Base-by-base conservation (phyloP, 352 stramenopile species). In the Phytophthora idaei region DNA sequence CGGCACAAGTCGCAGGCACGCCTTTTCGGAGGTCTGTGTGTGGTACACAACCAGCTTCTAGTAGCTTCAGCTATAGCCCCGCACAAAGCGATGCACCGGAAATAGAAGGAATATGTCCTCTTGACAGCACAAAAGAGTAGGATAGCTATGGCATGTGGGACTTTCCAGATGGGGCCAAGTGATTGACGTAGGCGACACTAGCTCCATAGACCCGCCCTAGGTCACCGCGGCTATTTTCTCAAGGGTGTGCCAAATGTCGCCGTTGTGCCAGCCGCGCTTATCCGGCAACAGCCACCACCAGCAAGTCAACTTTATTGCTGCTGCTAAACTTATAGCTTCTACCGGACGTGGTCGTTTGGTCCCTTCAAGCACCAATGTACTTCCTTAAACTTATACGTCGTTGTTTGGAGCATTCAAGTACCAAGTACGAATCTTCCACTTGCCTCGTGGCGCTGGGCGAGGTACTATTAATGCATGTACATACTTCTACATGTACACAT, bases 391-490 rank as follows among this genome's bases (percentile, higher is more conserved):
- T 51, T 64, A 29, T 57, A 54, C 21, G 15, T 39, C 25, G 45
- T 14, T 2, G 14, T 4, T 12, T 36, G 8, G 17, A 25, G 41
- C 21, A 29, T 71, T 49, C 32, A 57, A 61, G 27, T 0, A 25
- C 57, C 32, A 57, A 61, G 27, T 0, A 25, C 57, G 58, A 53
- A 59, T 47, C 31, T 52, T 68, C 64, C 64, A 62, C 64, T 57
- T 47, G 41, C 29, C 34, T 63, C 36, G 45, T 62, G 45, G 52
- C 36, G 44, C 27, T 34, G 29, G 42, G 39, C n/a, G 14, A 57
- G 46, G 25, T 47, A 29, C 21, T 21, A 21, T 21, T 21, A 21
- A 21, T 21, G 1, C 21, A 21, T 21, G 21, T 21, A 21, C 21
- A 21, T 21, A 21, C 21, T 21, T 1, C 21, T 21, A 21, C 21